These are phyloP conservation scores for Leccinum subrobustum DNA, from an alignment of 1,284 basidiomycete genomes.

Conservation along the genomic window DNA sequence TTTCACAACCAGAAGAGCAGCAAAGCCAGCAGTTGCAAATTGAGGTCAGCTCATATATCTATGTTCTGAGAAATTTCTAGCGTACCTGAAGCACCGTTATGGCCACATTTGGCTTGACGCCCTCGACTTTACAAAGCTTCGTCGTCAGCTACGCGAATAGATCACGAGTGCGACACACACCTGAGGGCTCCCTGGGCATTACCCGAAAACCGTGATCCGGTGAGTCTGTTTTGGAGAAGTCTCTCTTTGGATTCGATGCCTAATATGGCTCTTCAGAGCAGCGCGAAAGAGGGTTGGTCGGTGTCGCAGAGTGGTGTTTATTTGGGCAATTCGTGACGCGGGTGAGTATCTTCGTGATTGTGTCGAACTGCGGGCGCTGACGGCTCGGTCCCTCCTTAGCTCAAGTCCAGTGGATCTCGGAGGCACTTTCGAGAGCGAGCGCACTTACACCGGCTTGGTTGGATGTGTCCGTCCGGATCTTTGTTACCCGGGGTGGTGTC, in stretches of 20 bases:
- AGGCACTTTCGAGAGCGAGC: slow-evolving; percentile 28
- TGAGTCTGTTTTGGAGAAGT: slow-evolving; percentile 18
- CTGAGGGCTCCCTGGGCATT: too few species aligned
- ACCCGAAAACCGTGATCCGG: slow-evolving; percentile 29
- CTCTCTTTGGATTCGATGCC: too few species aligned
- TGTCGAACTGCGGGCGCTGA: background rate
- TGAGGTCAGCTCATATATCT: too few species aligned
- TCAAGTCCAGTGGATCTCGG: slow-evolving; percentile 37
- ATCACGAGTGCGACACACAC: too few species aligned
- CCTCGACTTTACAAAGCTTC: slow-evolving; percentile 26
- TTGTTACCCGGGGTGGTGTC: slow-evolving; percentile 28
- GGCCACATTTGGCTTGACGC: slow-evolving; percentile 34
- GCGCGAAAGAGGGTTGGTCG: slow-evolving; percentile 19
- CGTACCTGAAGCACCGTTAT: slow-evolving; percentile 2
- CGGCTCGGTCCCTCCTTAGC: slow-evolving; percentile 8
- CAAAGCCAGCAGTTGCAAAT: too few species aligned
- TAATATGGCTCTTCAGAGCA: slow-evolving; percentile 21
- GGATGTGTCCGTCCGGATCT: slow-evolving; percentile 35
- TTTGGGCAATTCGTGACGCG: slow-evolving; percentile 40
- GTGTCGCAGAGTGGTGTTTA: slow-evolving; percentile 35
- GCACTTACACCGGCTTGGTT: slow-evolving; percentile 24
- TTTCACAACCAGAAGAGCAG: too few species aligned
- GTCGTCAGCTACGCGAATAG: background rate
- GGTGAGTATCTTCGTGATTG: slow-evolving; percentile 24
- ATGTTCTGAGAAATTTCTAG: too few species aligned